phyloP scores from a whole-genome alignment of 2,329 filamentous ascomycete genomes.

The Magnaporthiopsis incrustans region DNA sequence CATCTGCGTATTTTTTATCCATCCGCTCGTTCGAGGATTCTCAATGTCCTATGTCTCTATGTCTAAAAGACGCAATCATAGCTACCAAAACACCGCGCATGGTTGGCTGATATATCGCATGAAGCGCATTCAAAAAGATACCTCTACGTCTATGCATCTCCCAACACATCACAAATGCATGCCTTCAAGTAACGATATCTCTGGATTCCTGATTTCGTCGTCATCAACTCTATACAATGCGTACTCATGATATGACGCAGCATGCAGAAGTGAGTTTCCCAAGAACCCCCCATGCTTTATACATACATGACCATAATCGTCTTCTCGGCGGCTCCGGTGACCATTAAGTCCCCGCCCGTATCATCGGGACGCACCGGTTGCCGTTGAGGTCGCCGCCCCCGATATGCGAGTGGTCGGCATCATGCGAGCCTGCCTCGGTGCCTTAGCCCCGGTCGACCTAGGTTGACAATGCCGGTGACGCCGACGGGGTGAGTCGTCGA shows the following conservation, averaged over 20 bases:
- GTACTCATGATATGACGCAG: conserved; percentile 8
- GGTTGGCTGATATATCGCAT: neutral
- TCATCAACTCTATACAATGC: conserved; percentile 14
- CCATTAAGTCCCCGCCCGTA: neutral
- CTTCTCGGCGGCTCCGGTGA: neutral
- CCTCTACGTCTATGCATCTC: too few relatives aligned
- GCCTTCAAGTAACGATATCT: neutral
- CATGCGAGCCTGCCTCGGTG: neutral
- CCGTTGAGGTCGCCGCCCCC: neutral
- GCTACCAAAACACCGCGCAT: too few relatives aligned
- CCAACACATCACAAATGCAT: neutral
- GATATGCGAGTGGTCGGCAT: neutral
- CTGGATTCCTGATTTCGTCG: conserved; percentile 3
- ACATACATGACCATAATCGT: neutral
- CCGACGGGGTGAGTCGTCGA: neutral
- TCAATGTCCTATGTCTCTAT: too few relatives aligned
- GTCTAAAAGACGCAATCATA: too few relatives aligned
- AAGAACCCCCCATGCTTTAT: neutral
- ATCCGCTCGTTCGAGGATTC: too few relatives aligned
- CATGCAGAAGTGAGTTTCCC: conserved; percentile 4
- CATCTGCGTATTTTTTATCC: too few relatives aligned
- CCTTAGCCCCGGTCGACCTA: too few relatives aligned
- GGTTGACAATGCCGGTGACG: neutral
- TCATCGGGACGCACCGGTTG: neutral
- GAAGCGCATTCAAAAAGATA: neutral